Evolutionary conservation across 2,329 filamentous ascomycete genomes (phyloP).

Genomic region (Hypoxylon sp.): DNA sequence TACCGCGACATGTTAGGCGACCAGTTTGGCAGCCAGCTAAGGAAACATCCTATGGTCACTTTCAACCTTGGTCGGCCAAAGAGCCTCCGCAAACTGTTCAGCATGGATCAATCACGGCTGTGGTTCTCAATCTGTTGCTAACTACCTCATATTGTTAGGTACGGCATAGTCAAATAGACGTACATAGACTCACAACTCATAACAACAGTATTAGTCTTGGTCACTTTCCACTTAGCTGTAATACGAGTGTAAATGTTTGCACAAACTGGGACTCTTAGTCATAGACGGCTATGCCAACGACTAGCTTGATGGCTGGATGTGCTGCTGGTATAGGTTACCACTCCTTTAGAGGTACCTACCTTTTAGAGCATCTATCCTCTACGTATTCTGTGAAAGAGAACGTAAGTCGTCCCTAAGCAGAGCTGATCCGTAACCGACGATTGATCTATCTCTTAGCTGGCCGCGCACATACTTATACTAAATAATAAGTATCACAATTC

Average conservation of each 20-base stretch:
- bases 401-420: not conserved
- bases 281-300: not conserved
- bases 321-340: not conserved
- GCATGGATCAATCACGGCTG: not conserved
- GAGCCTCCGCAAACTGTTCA: not conserved
- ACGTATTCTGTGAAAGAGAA: not conserved
- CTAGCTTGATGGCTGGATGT: not conserved
- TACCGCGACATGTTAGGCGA: not conserved
- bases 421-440: not conserved
- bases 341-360: not conserved
- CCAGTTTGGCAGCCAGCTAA: not conserved
- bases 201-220: not conserved
- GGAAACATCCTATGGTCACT: not conserved
- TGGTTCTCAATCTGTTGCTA: too few relatives aligned
- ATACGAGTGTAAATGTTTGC: constrained; percentile 7
- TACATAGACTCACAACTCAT: not conserved
- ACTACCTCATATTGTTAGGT: too few relatives aligned
- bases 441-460: not conserved
- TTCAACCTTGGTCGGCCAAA: not conserved
- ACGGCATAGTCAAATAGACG: not conserved
- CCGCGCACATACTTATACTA: too few relatives aligned
- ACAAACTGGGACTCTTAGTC: not conserved
- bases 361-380: not conserved
- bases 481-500: too few relatives aligned
- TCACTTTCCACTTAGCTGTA: not conserved